Evolutionary conservation across 2,329 filamentous ascomycete genomes (phyloP).

Genomic region (Pseudopithomyces chartarum): DNA sequence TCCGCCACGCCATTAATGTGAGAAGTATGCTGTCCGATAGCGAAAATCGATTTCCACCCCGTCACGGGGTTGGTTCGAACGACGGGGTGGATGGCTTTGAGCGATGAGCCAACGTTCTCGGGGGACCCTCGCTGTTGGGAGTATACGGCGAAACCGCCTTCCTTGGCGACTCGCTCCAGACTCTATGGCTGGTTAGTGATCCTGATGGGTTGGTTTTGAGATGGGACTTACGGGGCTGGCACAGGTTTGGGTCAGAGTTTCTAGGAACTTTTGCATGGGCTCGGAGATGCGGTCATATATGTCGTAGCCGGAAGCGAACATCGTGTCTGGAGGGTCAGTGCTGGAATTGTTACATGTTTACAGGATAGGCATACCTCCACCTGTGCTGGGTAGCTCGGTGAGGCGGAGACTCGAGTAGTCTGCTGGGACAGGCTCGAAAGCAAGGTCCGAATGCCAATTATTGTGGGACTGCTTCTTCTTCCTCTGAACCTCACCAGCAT

Average conservation of each 20-base stretch:
- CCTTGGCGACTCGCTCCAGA: slow-evolving; percentile 45
- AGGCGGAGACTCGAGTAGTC: slow-evolving; percentile 66
- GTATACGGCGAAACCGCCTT: slow-evolving; percentile 52
- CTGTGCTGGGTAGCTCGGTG: slow-evolving; percentile 20
- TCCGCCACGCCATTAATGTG: slow-evolving; percentile 52
- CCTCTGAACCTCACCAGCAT: slow-evolving; percentile 24
- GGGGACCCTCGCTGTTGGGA: slow-evolving; percentile 56
- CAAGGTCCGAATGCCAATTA: slow-evolving; percentile 62
- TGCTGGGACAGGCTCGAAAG: slow-evolving; percentile 65
- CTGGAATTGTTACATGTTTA: not conserved
- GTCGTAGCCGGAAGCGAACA: slow-evolving; percentile 47
- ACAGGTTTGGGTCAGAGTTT: slow-evolving; percentile 53
- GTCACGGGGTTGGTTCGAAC: slow-evolving; percentile 55
- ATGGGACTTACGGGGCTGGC: slow-evolving; percentile 46
- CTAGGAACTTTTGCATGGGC: slow-evolving; percentile 56
- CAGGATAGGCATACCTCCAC: slow-evolving; percentile 37
- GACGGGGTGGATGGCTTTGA: slow-evolving; percentile 60
- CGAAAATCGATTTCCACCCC: slow-evolving; percentile 53
- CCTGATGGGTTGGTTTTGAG: not conserved
- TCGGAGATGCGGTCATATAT: slow-evolving; percentile 56
- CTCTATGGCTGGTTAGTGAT: slow-evolving; percentile 3
- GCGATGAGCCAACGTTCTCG: slow-evolving; percentile 57
- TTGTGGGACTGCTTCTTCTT: slow-evolving; percentile 54
- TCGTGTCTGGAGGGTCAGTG: slow-evolving; percentile 26
- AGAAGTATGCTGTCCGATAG: slow-evolving; percentile 48